A percentile compares a stretch with the other conserved stretches of the same genome.
Conservation (phyloP, 768 basidiomycete genomes). For the Lentinula raphanica region DNA sequence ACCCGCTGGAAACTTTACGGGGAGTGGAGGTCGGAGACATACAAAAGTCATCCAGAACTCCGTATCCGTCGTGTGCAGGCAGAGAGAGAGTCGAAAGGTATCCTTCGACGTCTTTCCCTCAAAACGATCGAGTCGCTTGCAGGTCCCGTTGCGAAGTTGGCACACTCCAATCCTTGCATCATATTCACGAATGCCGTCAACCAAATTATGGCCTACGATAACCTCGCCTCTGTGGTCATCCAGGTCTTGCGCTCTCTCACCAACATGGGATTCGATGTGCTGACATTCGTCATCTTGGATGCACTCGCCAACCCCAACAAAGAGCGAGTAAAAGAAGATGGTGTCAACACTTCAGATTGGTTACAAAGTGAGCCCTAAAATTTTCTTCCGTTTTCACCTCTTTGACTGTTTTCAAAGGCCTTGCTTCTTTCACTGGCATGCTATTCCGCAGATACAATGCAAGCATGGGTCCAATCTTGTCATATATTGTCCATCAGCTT, state of each 20-base stretch:
- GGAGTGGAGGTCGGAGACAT: conserved; percentile 80
- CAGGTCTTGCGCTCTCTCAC: conserved; percentile 86
- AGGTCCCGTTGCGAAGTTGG: conserved; percentile 85
- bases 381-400: conserved; percentile 5
- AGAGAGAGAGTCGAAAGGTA: conserved; percentile 82
- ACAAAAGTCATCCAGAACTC: conserved; percentile 74
- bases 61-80: conserved; percentile 77
- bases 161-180: conserved; percentile 90
- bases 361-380: conserved; percentile 70
- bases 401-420: conserved; percentile 56
- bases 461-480: conserved; percentile 77
- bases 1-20: conserved; percentile 90
- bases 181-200: conserved; percentile 86
- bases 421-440: conserved; percentile 91
- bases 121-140: conserved; percentile 82
- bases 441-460: conserved; percentile 83
- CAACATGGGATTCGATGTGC: conserved; percentile 90
- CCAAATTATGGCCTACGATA: conserved; percentile 96
- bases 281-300: conserved; percentile 83
- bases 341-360: conserved; percentile 88
- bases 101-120: conserved; percentile 80
- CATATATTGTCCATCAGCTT: conserved; percentile 89
- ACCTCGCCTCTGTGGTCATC: conserved; percentile 84
- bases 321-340: conserved; percentile 83
- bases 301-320: conserved; percentile 80